phyloP scores from a whole-genome alignment of 1,284 basidiomycete species.

The Garcileccinum viscosum region DNA sequence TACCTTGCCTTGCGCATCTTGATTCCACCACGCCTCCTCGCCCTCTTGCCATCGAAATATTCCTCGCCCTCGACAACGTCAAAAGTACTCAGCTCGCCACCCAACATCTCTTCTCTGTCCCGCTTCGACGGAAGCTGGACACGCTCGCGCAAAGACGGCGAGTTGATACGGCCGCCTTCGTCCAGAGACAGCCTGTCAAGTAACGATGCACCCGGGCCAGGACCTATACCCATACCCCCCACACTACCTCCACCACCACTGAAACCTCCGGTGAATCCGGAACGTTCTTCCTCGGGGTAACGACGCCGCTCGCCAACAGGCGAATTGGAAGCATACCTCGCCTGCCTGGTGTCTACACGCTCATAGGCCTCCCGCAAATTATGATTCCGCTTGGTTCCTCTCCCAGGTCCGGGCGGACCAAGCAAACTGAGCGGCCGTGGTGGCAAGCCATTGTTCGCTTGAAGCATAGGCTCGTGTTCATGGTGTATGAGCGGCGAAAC shows the following conservation, averaged over 20 bases:
- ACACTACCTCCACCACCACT: background rate
- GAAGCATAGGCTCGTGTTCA: conserved; percentile 39
- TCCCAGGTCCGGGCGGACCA: conserved; percentile 19
- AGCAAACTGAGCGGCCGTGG: conserved; percentile 32
- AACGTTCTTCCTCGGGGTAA: conserved; percentile 21
- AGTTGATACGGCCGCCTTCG: conserved; percentile 21
- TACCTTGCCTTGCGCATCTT: conserved; percentile 29
- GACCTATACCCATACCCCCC: background rate
- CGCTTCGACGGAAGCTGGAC: conserved; percentile 48
- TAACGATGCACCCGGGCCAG: conserved; percentile 39
- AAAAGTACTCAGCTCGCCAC: conserved; percentile 23
- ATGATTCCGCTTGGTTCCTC: conserved; percentile 24
- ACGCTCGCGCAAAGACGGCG: conserved; percentile 46
- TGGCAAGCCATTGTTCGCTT: conserved; percentile 33
- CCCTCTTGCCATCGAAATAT: conserved; percentile 28
- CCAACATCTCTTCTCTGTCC: conserved; percentile 45
- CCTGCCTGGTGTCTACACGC: conserved; percentile 30
- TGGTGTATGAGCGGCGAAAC: conserved; percentile 34
- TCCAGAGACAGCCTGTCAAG: conserved; percentile 45
- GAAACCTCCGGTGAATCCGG: conserved; percentile 2
- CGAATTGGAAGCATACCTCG: conserved; percentile 13
- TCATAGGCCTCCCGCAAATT: conserved; percentile 29
- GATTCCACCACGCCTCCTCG: conserved; percentile 28
- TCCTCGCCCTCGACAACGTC: conserved; percentile 31
- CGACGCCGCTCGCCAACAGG: conserved; percentile 25